Conservation (phyloP, 768 basidiomycete species). For the Podaxis pistillaris region DNA sequence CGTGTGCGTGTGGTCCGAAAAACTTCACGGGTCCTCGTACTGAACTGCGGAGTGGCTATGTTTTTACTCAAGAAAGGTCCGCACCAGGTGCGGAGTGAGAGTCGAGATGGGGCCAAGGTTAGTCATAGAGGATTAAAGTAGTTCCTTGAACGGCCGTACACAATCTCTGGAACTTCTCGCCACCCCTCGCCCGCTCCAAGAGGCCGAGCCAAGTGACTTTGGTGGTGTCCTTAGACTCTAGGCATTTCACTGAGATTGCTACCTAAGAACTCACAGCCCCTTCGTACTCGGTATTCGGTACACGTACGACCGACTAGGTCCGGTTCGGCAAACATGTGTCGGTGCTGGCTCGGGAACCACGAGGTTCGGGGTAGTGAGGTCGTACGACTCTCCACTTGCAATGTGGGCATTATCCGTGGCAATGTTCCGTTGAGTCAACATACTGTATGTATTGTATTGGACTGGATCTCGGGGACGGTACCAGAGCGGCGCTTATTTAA, state of each 20-base stretch:
- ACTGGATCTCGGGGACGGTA: not conserved
- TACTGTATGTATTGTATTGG: too few species aligned
- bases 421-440: not conserved
- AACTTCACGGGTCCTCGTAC: not conserved
- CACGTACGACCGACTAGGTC: slow-evolving; percentile 1
- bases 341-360: slow-evolving; percentile 13
- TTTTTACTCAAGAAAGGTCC: not conserved
- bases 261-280: slow-evolving; percentile 1
- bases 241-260: too few species aligned
- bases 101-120: not conserved
- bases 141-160: not conserved
- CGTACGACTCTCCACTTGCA: not conserved
- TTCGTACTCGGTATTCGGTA: not conserved
- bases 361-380: not conserved
- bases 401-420: not conserved
- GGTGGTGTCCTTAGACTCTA: not conserved
- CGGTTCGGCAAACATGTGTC: not conserved
- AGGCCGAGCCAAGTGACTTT: not conserved
- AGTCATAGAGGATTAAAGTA: not conserved
- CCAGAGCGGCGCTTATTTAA: not conserved
- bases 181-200: not conserved
- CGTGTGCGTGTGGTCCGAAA: not conserved
- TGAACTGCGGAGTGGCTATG: slow-evolving; percentile 1
- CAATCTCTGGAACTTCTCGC: not conserved
- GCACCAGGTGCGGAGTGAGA: not conserved